Conservation (phyloP, 805 yeast genomes). For the Candida andamanensis region DNA sequence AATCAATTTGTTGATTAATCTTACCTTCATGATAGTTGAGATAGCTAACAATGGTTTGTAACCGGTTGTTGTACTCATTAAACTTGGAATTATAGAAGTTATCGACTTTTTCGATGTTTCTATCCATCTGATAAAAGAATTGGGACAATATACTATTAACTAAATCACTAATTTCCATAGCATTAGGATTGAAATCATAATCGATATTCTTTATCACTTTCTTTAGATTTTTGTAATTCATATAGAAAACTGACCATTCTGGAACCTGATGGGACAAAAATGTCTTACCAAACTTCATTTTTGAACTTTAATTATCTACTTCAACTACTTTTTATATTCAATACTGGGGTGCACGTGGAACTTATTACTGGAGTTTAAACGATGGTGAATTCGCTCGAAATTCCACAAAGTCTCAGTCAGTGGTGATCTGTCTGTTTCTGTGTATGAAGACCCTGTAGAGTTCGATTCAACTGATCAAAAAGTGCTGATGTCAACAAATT, state of each 20-base stretch:
- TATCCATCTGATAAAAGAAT: constrained; percentile 73
- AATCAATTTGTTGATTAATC: constrained; percentile 28
- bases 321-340: too few species aligned
- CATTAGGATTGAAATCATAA: constrained; percentile 27
- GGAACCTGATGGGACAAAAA: constrained; percentile 83
- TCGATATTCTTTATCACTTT: constrained; percentile 68
- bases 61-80: constrained; percentile 67
- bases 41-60: constrained; percentile 40
- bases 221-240: constrained; percentile 83
- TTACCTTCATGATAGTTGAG: constrained; percentile 25
- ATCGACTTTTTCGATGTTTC: constrained; percentile 78
- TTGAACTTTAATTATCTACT: too few species aligned
- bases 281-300: constrained; percentile 80
- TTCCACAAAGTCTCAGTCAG: too few species aligned
- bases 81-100: constrained; percentile 70
- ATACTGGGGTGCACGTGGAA: too few species aligned
- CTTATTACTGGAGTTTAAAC: too few species aligned
- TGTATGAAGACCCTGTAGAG: too few species aligned
- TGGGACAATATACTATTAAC: constrained; percentile 49
- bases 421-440: too few species aligned
- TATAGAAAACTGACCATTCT: constrained; percentile 80
- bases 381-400: too few species aligned
- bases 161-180: constrained; percentile 21
- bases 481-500: too few species aligned
- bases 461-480: too few species aligned